phyloP scores from a whole-genome alignment of 352 stramenopile species.

The Ophiocytium majus region DNA sequence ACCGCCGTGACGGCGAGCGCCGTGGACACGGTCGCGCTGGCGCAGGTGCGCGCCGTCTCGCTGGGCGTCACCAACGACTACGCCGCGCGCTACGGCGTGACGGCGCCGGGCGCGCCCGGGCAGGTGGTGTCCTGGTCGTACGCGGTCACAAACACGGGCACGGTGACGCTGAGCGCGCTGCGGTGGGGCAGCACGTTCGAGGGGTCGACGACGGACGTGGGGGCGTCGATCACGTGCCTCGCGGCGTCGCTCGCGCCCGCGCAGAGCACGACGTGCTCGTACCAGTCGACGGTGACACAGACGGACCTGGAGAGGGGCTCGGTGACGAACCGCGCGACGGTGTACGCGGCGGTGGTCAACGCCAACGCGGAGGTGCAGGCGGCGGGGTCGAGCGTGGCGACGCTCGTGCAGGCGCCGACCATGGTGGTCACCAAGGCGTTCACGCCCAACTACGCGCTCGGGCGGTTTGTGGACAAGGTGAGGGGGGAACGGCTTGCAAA shows the following conservation, averaged over 20 bases:
- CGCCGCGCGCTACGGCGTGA: background rate
- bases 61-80: background rate
- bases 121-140: background rate
- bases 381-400: background rate
- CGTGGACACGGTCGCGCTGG: background rate
- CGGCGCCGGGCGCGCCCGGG: too few relatives aligned
- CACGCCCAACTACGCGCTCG: background rate
- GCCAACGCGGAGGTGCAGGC: background rate
- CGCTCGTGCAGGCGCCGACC: background rate
- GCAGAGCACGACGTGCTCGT: background rate
- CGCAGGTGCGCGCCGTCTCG: background rate
- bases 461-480: slow-evolving; percentile 20
- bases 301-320: background rate
- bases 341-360: background rate
- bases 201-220: background rate
- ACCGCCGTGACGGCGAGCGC: background rate
- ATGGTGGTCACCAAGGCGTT: slow-evolving; percentile 15
- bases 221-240: background rate
- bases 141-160: background rate
- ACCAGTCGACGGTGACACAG: background rate
- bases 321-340: background rate
- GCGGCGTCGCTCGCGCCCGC: background rate
- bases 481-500: too few relatives aligned
- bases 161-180: background rate
- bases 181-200: background rate